Percentiles rank a stretch among this genome's conserved stretches.
Conservation (phyloP, 805 yeast genomes). For the Naumovozyma castellii region DNA sequence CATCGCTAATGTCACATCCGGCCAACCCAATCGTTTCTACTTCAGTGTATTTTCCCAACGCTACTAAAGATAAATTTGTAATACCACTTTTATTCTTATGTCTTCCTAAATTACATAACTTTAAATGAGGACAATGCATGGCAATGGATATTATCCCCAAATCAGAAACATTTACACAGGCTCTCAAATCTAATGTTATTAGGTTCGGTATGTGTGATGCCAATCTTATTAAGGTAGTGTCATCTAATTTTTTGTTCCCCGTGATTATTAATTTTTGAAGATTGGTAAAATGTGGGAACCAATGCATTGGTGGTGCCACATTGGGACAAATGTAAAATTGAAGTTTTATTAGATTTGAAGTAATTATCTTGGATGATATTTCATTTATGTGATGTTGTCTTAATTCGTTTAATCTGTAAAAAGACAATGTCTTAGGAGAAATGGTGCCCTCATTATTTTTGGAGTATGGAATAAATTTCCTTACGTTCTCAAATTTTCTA, state of each 20-base stretch:
- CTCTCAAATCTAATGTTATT: constrained; percentile 64
- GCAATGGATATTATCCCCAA: constrained; percentile 64
- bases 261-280: constrained; percentile 48
- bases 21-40: constrained; percentile 76
- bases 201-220: constrained; percentile 49
- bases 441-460: constrained; percentile 19
- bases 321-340: constrained; percentile 80
- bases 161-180: constrained; percentile 73
- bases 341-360: constrained; percentile 47
- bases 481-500: constrained; percentile 38
- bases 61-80: constrained; percentile 58
- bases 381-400: constrained; percentile 45
- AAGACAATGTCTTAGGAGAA: constrained; percentile 32
- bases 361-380: constrained; percentile 35
- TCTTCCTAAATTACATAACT: constrained; percentile 69
- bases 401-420: constrained; percentile 54
- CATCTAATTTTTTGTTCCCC: constrained; percentile 57
- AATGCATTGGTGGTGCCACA: constrained; percentile 43
- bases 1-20: constrained; percentile 75
- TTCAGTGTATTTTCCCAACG: constrained; percentile 46
- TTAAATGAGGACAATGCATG: constrained; percentile 45
- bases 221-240: constrained; percentile 44
- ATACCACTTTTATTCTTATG: constrained; percentile 57
- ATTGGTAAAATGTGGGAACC: constrained; percentile 34
- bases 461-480: constrained; percentile 28